phyloP scores from a whole-genome alignment of 78 protist species.

The Anaeramoeba flamelloides region DNA sequence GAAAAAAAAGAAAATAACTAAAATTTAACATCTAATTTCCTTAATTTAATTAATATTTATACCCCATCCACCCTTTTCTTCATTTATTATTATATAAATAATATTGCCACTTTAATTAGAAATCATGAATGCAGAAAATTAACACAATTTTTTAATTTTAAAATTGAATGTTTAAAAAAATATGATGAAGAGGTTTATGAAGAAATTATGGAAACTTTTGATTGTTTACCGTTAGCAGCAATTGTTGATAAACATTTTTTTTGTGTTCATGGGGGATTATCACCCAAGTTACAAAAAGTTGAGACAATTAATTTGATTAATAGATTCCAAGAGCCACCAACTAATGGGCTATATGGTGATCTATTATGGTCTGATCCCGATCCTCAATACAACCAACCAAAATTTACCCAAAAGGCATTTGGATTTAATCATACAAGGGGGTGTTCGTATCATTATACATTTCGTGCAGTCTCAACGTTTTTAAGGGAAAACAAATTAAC shows the following conservation, averaged over 20 bases:
- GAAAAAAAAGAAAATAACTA: too few relatives aligned
- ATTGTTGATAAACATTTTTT: conserved; percentile 61
- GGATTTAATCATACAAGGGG: conserved; percentile 68
- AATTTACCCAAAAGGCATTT: conserved; percentile 8
- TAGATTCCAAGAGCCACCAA: conserved; percentile 86
- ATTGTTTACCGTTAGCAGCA: conserved; percentile 82
- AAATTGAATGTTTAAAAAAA: conserved; percentile 72
- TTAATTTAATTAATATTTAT: too few relatives aligned
- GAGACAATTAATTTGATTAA: conserved; percentile 61
- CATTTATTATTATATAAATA: too few relatives aligned
- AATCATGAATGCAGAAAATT: conserved; percentile 92
- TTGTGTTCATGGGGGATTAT: conserved; percentile 91
- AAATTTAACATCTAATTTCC: too few relatives aligned
- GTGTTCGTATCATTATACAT: conserved; percentile 62
- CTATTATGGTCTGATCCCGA: conserved; percentile 93
- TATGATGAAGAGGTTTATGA: conserved; percentile 64
- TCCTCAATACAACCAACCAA: conserved; percentile 12
- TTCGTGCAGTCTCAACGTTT: conserved; percentile 64
- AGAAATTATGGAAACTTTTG: conserved; percentile 57
- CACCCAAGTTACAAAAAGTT: conserved; percentile 67
- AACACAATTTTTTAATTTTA: conserved; percentile 84
- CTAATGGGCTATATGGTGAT: conserved; percentile 27
- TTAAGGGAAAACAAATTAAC: conserved; percentile 63
- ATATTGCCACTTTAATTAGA: too few relatives aligned
- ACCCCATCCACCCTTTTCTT: too few relatives aligned